Percentiles rank a stretch among this genome's conserved stretches.
Conservation (phyloP, 2,329 filamentous ascomycete species). For the Juglanconis sp. region DNA sequence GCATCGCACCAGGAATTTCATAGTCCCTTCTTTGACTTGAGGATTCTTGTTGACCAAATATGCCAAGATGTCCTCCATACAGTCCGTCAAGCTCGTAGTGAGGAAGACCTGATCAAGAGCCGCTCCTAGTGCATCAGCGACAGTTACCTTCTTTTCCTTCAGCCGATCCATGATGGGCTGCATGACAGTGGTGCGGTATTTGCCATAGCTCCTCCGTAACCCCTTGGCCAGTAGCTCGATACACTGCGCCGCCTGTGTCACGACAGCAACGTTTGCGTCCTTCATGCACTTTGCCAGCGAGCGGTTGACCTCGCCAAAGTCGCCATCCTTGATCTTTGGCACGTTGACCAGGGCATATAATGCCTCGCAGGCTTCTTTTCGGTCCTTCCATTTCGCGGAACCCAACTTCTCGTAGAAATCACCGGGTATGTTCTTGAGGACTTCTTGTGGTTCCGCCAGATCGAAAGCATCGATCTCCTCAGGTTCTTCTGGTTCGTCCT, state of each 20-base stretch:
- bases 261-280: constrained; percentile 93
- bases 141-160: constrained; percentile 93
- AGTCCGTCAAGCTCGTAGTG: constrained; percentile 73
- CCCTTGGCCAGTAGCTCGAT: constrained; percentile 87
- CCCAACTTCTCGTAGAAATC: constrained; percentile 80
- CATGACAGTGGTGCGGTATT: constrained; percentile 78
- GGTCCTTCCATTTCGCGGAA: constrained; percentile 97
- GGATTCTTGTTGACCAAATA: constrained; percentile 93
- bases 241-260: constrained; percentile 88
- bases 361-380: constrained; percentile 89
- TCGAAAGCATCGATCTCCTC: constrained; percentile 78
- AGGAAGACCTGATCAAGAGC: constrained; percentile 71
- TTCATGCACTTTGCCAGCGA: constrained; percentile 96
- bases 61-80: constrained; percentile 83
- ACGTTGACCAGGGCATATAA: constrained; percentile 75
- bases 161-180: constrained; percentile 89
- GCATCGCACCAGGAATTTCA: constrained; percentile 88
- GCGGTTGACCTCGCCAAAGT: constrained; percentile 79
- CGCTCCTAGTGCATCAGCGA: constrained; percentile 81
- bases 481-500: constrained; percentile 58
- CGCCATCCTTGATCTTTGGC: constrained; percentile 85
- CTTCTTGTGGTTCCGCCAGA: constrained; percentile 82
- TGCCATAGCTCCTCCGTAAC: constrained; percentile 71
- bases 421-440: constrained; percentile 74
- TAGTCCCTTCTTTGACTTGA: constrained; percentile 92